Evolutionary conservation across 2,329 filamentous ascomycete genomes (phyloP).

Genomic region (Biscogniauxia sp.): DNA sequence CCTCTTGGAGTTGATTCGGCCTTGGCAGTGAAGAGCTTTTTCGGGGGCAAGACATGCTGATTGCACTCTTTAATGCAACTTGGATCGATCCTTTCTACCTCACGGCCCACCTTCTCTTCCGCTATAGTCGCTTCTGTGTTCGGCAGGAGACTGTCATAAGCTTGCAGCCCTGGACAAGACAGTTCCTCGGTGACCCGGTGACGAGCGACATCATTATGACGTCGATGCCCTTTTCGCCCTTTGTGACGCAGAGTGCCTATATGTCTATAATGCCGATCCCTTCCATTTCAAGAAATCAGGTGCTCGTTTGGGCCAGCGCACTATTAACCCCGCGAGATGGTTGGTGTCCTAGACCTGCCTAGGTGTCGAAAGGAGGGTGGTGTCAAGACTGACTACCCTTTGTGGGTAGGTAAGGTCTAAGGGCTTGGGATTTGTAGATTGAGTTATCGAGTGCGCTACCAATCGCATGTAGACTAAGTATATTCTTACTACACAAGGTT

Average conservation of each 20-base stretch:
- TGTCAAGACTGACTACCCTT: neutral
- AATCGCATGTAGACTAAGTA: neutral
- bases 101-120: constrained; percentile 6
- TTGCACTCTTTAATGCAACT: constrained; percentile 26
- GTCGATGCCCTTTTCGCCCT: constrained; percentile 5
- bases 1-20: constrained; percentile 12
- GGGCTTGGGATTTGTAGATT: neutral
- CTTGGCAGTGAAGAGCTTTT: constrained; percentile 15
- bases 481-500: neutral
- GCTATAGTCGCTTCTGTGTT: constrained; percentile 5
- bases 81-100: constrained; percentile 17
- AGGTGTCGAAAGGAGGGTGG: neutral
- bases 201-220: constrained; percentile 15
- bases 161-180: neutral
- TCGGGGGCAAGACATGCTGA: constrained; percentile 16
- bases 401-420: neutral
- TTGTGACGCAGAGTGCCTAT: constrained; percentile 12
- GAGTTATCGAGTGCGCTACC: neutral
- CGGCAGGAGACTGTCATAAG: neutral
- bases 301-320: neutral
- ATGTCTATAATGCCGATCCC: constrained; percentile 12
- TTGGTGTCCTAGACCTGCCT: neutral
- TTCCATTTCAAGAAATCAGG: constrained; percentile 10
- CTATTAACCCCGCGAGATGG: neutral
- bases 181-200: neutral